These are phyloP conservation scores for Kwoniella sp. DNA, from an alignment of 768 basidiomycete genomes.

Conservation along the genomic window DNA sequence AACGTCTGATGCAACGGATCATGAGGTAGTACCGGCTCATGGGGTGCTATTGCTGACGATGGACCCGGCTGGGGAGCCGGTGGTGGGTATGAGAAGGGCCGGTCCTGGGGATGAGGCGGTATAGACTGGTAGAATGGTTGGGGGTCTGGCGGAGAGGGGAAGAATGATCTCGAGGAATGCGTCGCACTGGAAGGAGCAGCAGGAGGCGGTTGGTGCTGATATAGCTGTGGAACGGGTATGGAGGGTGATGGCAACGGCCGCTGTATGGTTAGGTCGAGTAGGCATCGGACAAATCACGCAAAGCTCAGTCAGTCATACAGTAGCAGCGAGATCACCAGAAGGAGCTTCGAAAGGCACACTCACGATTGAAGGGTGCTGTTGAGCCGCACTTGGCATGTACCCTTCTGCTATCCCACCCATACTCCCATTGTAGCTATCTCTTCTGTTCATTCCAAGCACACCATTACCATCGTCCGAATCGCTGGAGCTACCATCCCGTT, in stretches of 20 bases:
- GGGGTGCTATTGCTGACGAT: constrained; percentile 4
- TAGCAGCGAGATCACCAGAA: too few relatives aligned
- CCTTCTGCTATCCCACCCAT: constrained; percentile 1
- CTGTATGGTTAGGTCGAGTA: neutral
- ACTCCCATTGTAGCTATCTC: constrained; percentile 6
- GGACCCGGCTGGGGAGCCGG: neutral
- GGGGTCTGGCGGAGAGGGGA: constrained; percentile 15
- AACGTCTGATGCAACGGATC: neutral
- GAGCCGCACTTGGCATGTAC: neutral
- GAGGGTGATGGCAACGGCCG: neutral
- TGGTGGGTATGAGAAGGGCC: neutral
- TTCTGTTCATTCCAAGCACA: neutral
- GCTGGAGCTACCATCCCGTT: constrained; percentile 11
- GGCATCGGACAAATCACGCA: too few relatives aligned
- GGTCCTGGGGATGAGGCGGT: neutral
- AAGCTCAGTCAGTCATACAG: neutral
- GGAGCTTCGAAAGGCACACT: too few relatives aligned
- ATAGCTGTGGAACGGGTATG: constrained; percentile 16
- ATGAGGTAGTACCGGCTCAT: constrained; percentile 1
- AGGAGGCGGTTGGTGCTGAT: constrained; percentile 10
- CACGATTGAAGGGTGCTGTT: too few relatives aligned
- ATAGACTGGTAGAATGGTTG: constrained; percentile 3
- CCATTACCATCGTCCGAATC: constrained; percentile 19
- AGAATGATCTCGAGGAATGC: constrained; percentile 5
- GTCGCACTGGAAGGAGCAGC: neutral